phyloP scores from a whole-genome alignment of 164 flowering plant species.

The Cinnamomum micranthum region DNA sequence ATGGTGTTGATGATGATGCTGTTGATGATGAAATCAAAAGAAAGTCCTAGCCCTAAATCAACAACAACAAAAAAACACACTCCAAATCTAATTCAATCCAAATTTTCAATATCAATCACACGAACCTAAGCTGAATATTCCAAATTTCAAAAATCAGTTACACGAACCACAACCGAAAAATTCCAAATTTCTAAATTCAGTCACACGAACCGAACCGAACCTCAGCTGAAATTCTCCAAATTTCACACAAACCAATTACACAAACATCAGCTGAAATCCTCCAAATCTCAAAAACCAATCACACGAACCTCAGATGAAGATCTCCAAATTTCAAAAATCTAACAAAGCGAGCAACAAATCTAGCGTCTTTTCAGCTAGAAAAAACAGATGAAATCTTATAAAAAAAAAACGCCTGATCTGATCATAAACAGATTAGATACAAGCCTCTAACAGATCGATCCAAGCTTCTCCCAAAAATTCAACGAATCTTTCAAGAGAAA shows the following conservation, averaged over 20 bases:
- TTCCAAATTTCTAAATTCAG: no score
- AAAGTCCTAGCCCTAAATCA: constrained; percentile 1
- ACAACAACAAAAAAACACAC: neutral
- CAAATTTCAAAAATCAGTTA: no score
- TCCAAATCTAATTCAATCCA: no score
- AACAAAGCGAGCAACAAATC: neutral
- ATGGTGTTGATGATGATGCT: no score
- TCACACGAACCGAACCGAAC: no score
- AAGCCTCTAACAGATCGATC: neutral
- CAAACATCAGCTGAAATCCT: no score
- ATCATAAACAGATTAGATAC: neutral
- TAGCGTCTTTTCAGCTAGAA: neutral
- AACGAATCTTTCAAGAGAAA: neutral
- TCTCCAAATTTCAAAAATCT: neutral
- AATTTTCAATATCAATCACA: no score
- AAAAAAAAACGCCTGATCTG: neutral
- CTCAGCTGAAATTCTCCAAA: no score
- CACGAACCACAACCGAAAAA: no score
- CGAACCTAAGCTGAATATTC: no score
- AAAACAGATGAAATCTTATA: neutral
- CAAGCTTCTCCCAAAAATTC: neutral
- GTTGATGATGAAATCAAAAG: neutral
- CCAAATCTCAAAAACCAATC: neutral
- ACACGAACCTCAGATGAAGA: neutral
- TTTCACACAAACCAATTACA: neutral